Base-by-base conservation (phyloP, 2,329 filamentous ascomycete species). In the Monosporascus sp. region DNA sequence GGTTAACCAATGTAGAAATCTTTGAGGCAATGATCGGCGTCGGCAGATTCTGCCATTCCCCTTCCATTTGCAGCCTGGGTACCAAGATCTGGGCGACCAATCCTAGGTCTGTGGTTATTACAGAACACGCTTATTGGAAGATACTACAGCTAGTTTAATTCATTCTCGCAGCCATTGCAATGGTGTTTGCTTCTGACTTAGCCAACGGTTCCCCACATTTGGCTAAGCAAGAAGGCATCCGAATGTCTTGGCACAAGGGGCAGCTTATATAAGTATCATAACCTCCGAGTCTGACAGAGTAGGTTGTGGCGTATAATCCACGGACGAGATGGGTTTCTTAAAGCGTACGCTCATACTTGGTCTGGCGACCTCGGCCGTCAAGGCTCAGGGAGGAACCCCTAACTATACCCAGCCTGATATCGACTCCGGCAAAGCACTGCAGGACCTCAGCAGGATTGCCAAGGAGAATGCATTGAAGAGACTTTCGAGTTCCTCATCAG, bases 381-480 rank as follows among this genome's bases (percentile, higher is more conserved):
- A 6, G 20, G 20, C 7, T 6, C 11, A 17, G 14, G 41, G 14
- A 20, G 41, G 8, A 14, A 8, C 41, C 41, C 14, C 14, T 14
- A 20, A 44, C 14, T 44, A 44, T 25, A 6, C 60, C 48, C 62
- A 65, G 50, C 59, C 52, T 36, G 63, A 66, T 20, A 63, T 66
- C 54, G 52, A 58, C 53, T 64, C 63, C 9, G 64, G 64, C 3
- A 64, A 64, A 47, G 63, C 57, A 5, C 48, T 66, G 48, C 48
- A 60, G 31, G 45, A 62, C 24, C 54, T 66, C 18, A 48, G 62
- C 47, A 57, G 62, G 52, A 59, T 54, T 14, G 63, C 64, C 14
- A 57, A 59, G 5, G 55, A 64, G 11, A 63, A 42, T 22, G 62
- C 64, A 15, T 49, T 66, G 48, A 54, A 56, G 25, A 58, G 64